A percentile compares a stretch with the other conserved stretches of the same genome.
phyloP scores from a whole-genome alignment of 768 basidiomycete species.

The Hygrophoropsis aurantiaca region DNA sequence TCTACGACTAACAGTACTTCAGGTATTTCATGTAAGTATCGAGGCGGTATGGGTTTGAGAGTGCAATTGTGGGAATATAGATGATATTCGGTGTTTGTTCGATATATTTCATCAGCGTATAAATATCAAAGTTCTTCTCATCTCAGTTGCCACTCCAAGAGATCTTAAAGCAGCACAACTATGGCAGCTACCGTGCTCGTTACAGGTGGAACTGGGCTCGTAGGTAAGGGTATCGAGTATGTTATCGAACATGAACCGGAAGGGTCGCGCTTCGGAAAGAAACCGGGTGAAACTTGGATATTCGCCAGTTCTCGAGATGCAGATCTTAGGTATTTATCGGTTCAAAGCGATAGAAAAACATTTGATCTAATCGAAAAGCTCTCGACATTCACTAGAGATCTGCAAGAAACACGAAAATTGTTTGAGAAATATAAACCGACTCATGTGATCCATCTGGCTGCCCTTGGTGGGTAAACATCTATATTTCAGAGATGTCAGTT shows the following conservation, averaged over 20 bases:
- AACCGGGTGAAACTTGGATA: conserved; percentile 79
- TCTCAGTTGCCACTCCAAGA: not conserved
- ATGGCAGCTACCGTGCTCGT: conserved; percentile 63
- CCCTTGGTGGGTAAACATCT: conserved; percentile 61
- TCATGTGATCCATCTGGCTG: conserved; percentile 95
- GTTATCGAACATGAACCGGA: conserved; percentile 76
- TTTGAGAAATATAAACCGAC: conserved; percentile 93
- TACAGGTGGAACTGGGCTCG: conserved; percentile 84
- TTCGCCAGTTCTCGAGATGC: conserved; percentile 79
- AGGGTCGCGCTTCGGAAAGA: conserved; percentile 78
- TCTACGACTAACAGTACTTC: conserved; percentile 3
- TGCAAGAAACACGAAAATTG: conserved; percentile 63
- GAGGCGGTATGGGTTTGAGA: conserved; percentile 1
- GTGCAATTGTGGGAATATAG: conserved; percentile 14
- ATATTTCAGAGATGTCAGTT: not conserved
- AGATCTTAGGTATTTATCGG: conserved; percentile 71
- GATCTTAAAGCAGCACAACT: not conserved
- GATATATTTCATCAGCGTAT: not conserved
- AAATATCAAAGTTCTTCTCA: conserved; percentile 3
- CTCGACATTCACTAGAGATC: conserved; percentile 48
- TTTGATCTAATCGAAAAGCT: conserved; percentile 4
- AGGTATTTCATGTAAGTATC: conserved; percentile 11
- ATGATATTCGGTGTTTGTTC: too few relatives aligned
- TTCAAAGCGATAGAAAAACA: not conserved
- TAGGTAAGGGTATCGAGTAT: conserved; percentile 81